A percentile compares a stretch with the other conserved stretches of the same genome.
Conservation (phyloP, 345 rosid species). For the Eutrema japonicum region DNA sequence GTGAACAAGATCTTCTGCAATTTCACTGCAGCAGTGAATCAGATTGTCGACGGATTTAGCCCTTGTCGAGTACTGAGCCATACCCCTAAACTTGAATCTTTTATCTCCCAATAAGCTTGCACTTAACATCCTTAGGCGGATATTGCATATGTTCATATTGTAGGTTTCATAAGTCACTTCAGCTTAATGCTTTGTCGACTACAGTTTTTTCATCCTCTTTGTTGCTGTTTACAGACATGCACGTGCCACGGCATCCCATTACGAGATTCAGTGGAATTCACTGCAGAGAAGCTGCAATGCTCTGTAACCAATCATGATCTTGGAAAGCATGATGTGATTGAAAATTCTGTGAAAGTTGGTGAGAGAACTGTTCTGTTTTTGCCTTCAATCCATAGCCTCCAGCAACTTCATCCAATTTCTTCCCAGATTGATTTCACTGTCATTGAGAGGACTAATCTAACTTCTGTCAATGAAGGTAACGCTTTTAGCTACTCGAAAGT, state of each 20-base stretch:
- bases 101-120: conserved; percentile 7
- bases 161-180: conserved; percentile 13
- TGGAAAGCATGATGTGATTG: conserved; percentile 53
- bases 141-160: conserved; percentile 8
- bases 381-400: conserved; percentile 58
- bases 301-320: conserved; percentile 57
- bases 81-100: conserved; percentile 16
- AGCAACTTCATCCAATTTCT: conserved; percentile 55
- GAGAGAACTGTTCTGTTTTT: conserved; percentile 57
- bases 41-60: conserved; percentile 62
- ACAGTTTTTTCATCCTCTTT: conserved; percentile 21
- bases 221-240: conserved; percentile 60
- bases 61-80: conserved; percentile 61
- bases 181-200: conserved; percentile 24
- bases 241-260: conserved; percentile 72
- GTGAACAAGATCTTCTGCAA: conserved; percentile 71
- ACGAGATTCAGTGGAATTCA: conserved; percentile 40
- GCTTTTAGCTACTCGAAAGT: conserved; percentile 12
- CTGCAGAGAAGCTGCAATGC: conserved; percentile 52
- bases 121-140: neutral
- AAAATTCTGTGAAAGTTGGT: conserved; percentile 69
- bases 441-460: conserved; percentile 70
- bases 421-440: conserved; percentile 60
- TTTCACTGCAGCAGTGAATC: conserved; percentile 54
- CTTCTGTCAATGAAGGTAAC: conserved; percentile 77